phyloP scores from a whole-genome alignment of 805 yeast genomes.

The Saccharomycopsis sp. region DNA sequence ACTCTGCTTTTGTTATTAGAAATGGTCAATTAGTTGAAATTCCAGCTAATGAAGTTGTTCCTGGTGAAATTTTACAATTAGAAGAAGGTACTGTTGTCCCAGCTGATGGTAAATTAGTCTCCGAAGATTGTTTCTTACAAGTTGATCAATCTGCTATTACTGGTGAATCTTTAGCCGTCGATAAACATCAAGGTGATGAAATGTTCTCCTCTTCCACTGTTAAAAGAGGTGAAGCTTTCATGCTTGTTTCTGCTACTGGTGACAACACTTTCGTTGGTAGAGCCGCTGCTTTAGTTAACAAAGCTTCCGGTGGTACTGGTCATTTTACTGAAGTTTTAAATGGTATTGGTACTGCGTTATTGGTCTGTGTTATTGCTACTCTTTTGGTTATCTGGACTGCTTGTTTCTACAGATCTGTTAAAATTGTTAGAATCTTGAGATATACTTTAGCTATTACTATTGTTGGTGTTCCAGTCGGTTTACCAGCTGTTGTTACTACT shows the following conservation, averaged over 20 bases:
- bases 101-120: slow-evolving; percentile 83
- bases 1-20: slow-evolving; percentile 78
- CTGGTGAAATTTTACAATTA: slow-evolving; percentile 87
- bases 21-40: slow-evolving; percentile 69
- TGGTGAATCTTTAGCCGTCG: slow-evolving; percentile 95
- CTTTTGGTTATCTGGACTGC: slow-evolving; percentile 87
- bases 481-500: slow-evolving; percentile 97
- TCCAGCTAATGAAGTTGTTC: slow-evolving; percentile 78
- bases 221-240: slow-evolving; percentile 90
- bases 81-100: slow-evolving; percentile 92
- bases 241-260: slow-evolving; percentile 93
- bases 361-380: slow-evolving; percentile 81
- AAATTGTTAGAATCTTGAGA: slow-evolving; percentile 80
- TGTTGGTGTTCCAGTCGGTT: slow-evolving; percentile 97
- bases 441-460: slow-evolving; percentile 92
- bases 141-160: slow-evolving; percentile 95
- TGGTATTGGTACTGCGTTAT: slow-evolving; percentile 91
- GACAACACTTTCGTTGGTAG: slow-evolving; percentile 94
- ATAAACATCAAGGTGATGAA: slow-evolving; percentile 80
- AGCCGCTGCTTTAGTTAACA: slow-evolving; percentile 93
- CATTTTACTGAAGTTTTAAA: slow-evolving; percentile 95
- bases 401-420: slow-evolving; percentile 85
- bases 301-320: slow-evolving; percentile 88
- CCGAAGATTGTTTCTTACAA: slow-evolving; percentile 80
- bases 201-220: slow-evolving; percentile 89